Evolutionary conservation across 495 filamentous ascomycete genomes (phyloP).

Genomic region (Glarea lozoyensis): DNA sequence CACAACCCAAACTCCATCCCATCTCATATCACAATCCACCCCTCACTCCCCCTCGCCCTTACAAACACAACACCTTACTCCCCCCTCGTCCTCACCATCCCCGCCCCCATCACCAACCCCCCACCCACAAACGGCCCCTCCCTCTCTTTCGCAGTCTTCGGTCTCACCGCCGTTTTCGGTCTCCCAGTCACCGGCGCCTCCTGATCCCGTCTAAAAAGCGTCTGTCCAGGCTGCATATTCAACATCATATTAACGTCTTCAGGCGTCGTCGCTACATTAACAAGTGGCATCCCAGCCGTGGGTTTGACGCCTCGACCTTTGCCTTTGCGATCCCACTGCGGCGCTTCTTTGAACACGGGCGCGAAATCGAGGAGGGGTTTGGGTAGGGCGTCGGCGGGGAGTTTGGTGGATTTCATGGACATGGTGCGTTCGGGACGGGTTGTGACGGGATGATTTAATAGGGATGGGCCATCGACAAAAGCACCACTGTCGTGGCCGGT

Average conservation of each 20-base stretch:
- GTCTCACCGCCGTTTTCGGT: neutral
- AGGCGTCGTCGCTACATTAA: conserved; percentile 46
- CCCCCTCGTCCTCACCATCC: too few relatives aligned
- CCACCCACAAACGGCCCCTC: conserved; percentile 6
- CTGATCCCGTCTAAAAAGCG: conserved; percentile 11
- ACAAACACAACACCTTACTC: too few relatives aligned
- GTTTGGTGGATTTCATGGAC: conserved; percentile 11
- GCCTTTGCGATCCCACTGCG: conserved; percentile 53
- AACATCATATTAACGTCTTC: neutral
- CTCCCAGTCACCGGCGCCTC: neutral
- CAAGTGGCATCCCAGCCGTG: conserved; percentile 42
- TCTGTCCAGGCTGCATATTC: conserved; percentile 1
- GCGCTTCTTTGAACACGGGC: conserved; percentile 63
- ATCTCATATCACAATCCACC: too few relatives aligned
- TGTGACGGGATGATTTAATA: conserved; percentile 29
- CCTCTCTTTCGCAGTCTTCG: conserved; percentile 3
- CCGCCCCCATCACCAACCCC: conserved; percentile 1
- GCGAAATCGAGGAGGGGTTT: conserved; percentile 71
- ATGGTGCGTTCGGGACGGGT: conserved; percentile 1
- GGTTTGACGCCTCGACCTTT: conserved; percentile 62
- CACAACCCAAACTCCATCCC: too few relatives aligned
- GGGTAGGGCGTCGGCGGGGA: conserved; percentile 23
- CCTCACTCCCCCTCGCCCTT: too few relatives aligned
- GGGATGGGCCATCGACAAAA: conserved; percentile 40
- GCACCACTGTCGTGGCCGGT: conserved; percentile 17